Conservation (phyloP, 1,139 yeast species). For the Hyphopichia fennica region DNA sequence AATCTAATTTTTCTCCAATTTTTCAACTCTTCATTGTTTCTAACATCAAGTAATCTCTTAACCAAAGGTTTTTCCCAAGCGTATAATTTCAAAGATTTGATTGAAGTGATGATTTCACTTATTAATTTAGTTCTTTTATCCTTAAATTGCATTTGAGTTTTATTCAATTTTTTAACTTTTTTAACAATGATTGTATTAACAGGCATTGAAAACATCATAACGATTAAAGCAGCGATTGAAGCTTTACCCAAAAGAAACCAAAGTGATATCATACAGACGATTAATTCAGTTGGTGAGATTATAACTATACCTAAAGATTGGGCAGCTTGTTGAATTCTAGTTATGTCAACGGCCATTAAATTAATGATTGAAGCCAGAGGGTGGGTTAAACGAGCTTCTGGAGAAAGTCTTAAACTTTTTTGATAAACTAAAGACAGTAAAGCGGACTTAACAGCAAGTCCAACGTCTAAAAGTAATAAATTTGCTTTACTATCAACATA, state of each 20-base stretch:
- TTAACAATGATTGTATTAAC: slow-evolving; percentile 52
- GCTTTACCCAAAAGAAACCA: slow-evolving; percentile 62
- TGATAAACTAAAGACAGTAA: slow-evolving; percentile 51
- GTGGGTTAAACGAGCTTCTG: slow-evolving; percentile 42
- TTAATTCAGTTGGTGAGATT: slow-evolving; percentile 59
- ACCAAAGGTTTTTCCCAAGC: slow-evolving; percentile 75
- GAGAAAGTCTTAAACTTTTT: slow-evolving; percentile 50
- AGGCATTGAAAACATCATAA: slow-evolving; percentile 59
- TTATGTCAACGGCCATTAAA: slow-evolving; percentile 59
- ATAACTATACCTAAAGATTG: slow-evolving; percentile 54
- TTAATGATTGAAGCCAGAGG: slow-evolving; percentile 61
- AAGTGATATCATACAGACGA: slow-evolving; percentile 54
- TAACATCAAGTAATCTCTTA: slow-evolving; percentile 44
- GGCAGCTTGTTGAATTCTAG: slow-evolving; percentile 52
- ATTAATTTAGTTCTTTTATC: slow-evolving; percentile 59
- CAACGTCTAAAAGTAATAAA: slow-evolving; percentile 37
- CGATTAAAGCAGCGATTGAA: slow-evolving; percentile 57
- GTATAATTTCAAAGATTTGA: slow-evolving; percentile 69
- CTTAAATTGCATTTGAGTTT: slow-evolving; percentile 66
- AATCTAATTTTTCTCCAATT: slow-evolving; percentile 47
- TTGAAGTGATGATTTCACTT: slow-evolving; percentile 60
- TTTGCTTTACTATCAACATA: background rate
- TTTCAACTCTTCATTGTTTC: slow-evolving; percentile 53
- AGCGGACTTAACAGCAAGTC: slow-evolving; percentile 52
- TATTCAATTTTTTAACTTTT: slow-evolving; percentile 47